Evolutionary conservation across 441 rosid genomes (phyloP).

Genomic region (Adansonia gregorii): DNA sequence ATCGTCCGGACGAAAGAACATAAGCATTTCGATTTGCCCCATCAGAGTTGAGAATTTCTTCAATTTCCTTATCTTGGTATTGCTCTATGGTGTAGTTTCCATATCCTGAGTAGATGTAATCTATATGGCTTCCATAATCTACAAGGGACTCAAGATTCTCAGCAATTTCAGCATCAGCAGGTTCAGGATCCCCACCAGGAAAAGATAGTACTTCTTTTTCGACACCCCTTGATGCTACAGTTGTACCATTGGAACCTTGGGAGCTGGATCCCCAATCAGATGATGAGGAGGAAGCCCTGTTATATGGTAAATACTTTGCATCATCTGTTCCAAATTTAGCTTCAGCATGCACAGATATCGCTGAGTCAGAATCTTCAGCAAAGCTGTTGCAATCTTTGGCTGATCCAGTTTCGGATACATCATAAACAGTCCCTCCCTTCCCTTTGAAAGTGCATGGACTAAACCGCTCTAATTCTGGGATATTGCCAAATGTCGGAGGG

Average conservation of each 20-base stretch:
- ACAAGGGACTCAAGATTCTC: conserved; percentile 37
- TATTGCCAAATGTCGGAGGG: conserved; percentile 21
- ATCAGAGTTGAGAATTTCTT: conserved; percentile 33
- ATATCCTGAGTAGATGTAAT: conserved; percentile 29
- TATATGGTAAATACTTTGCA: conserved; percentile 21
- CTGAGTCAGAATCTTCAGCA: conserved; percentile 42
- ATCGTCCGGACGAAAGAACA: conserved; percentile 51
- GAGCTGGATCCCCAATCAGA: conserved; percentile 27
- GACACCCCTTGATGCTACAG: not conserved
- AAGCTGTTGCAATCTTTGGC: conserved; percentile 51
- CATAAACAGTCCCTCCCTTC: conserved; percentile 24
- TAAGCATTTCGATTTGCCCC: conserved; percentile 31
- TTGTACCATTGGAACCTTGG: conserved; percentile 23
- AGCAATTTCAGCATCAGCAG: conserved; percentile 11
- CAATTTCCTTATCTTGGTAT: conserved; percentile 34
- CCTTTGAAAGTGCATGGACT: conserved; percentile 21
- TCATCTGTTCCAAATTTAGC: conserved; percentile 27
- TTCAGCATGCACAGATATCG: conserved; percentile 31
- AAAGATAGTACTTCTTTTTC: conserved; percentile 26
- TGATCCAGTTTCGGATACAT: conserved; percentile 47
- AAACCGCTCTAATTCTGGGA: conserved; percentile 28
- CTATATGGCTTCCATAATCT: conserved; percentile 28
- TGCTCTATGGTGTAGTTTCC: conserved; percentile 33
- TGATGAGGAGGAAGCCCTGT: conserved; percentile 37
- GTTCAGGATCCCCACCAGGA: conserved; percentile 21